phyloP scores from a whole-genome alignment of 352 stramenopile genomes.

The Phytopythium litorale region DNA sequence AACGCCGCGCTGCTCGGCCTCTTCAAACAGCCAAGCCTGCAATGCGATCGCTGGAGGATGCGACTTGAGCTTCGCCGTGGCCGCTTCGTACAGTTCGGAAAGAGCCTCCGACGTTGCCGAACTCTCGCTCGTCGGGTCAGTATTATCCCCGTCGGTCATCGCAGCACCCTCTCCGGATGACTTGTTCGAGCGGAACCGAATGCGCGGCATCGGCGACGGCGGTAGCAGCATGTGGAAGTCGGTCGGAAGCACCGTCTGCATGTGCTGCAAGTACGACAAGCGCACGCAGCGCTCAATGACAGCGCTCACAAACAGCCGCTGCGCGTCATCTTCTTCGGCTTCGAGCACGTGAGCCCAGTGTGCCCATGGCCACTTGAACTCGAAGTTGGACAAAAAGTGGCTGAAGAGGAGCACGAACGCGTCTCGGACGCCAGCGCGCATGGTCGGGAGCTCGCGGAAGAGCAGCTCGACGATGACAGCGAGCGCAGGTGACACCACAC shows the following conservation, averaged over 20 bases:
- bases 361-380: conserved; percentile 85
- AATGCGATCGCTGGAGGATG: conserved; percentile 51
- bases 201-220: conserved; percentile 60
- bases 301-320: conserved; percentile 80
- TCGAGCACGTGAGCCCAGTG: conserved; percentile 79
- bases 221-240: conserved; percentile 80
- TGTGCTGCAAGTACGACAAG: conserved; percentile 82
- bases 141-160: conserved; percentile 12
- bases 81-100: conserved; percentile 49
- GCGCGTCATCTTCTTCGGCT: conserved; percentile 69
- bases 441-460: conserved; percentile 77
- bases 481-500: conserved; percentile 58
- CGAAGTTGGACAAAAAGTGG: conserved; percentile 86
- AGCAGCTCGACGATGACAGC: conserved; percentile 81
- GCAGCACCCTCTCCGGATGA: conserved; percentile 11
- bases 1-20: conserved; percentile 37
- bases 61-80: conserved; percentile 64
- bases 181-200: conserved; percentile 45
- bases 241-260: conserved; percentile 65
- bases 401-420: conserved; percentile 80
- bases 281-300: conserved; percentile 84
- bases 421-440: conserved; percentile 52
- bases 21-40: conserved; percentile 57
- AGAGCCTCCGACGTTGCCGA: conserved; percentile 17
- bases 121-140: conserved; percentile 6